Evolutionary conservation across 768 basidiomycete genomes (phyloP), one percentile per base, ranked within the genome.

Genomic region (Clavaria fumosa): DNA sequence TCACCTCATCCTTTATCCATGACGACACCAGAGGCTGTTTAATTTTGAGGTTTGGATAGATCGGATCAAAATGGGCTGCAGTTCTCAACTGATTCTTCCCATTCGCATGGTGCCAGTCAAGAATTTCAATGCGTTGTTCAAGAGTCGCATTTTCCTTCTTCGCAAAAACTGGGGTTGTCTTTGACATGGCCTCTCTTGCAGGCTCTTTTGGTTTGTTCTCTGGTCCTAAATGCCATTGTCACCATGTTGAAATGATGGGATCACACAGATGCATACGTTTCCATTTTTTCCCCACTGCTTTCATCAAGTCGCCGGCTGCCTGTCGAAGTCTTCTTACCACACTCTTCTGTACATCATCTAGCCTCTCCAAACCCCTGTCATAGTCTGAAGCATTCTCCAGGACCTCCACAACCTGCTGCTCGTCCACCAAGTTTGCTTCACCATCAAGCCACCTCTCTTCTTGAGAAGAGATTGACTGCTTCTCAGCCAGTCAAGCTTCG

Each of bases 1-100:
- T 51, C 1, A 28, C 30, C 32, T 59, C 51, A 3, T 61, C 41
- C 17, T 50, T 54, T 10, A 56, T 3, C 53, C 55, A 57, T 11
- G 27, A 21, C 12, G 36, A 53, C 18, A 58, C 28, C 1, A 43
- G 7, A 12, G 47, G 50, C 40, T 59, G 55, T 23, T 43, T 55
- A 15, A 60, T 14, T 10, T 20, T 14, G 9, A 60, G 49, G 23
- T 47, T 49, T 0, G 50, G 52, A 45, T 57, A 60, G 7, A 45
- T 47, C 10, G 23, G 1, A 28, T 45, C 10, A 22, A 50, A 54
- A 32, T 53, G 49, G 5, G 43, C 21, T 3, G 51, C 53, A 1
- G 53, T 56, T 21, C 41, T 45, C 0, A 15, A 31, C 38, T 57
- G 57, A 10, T 45, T 53, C 31, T 43, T 35, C 1, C 47, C 42